Evolutionary conservation across 352 stramenopile genomes (phyloP), one percentile per base, ranked within the genome.

Genomic region (Phytophthora sp.): DNA sequence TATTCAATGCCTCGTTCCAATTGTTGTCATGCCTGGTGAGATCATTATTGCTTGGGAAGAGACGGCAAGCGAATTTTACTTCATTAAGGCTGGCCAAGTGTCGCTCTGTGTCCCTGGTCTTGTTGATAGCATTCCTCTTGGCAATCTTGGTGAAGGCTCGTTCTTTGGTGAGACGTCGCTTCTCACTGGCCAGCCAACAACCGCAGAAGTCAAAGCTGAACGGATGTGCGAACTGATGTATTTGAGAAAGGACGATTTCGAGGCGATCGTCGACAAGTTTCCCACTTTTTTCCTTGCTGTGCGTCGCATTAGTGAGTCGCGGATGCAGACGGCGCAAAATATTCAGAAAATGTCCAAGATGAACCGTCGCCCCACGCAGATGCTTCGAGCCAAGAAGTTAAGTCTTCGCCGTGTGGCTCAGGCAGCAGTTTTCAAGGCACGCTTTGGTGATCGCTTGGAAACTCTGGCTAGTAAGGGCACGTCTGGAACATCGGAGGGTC

Each of bases 131-230:
- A 66, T 88, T 26, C 82, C 86, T 18, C 42, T 93, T 4, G 84
- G 83, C 5, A 89, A 87, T 29, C 78, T 93, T 1, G 74, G 77
- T 11, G 85, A 90, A 67, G 85, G 85, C 7, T 91, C 80, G 0
- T 93, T 91, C 59, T 93, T 93, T 39, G 85, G 85, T 1, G 85
- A 91, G 59, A 80, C 75, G 0, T 86, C 82, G n/a, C 57, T 91
- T 12, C 70, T 89, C 2, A 89, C 71, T 18, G 76, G 77, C n/a
- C 65, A 87, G 38, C 66, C 83, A 4, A 73, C 80, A 20, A 77
- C 72, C 23, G 80, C 84, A 4, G 84, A 91, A 21, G 76, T 91
- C 36, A 80, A 80, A 21, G 84, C 82, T 16, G 79, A 88, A 41
- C 74, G 71, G 16, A 83, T 93, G 52, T 84, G 71, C 6, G 84